phyloP scores from a whole-genome alignment of 805 yeast genomes.

The Zygosaccharomyces siamensis region DNA sequence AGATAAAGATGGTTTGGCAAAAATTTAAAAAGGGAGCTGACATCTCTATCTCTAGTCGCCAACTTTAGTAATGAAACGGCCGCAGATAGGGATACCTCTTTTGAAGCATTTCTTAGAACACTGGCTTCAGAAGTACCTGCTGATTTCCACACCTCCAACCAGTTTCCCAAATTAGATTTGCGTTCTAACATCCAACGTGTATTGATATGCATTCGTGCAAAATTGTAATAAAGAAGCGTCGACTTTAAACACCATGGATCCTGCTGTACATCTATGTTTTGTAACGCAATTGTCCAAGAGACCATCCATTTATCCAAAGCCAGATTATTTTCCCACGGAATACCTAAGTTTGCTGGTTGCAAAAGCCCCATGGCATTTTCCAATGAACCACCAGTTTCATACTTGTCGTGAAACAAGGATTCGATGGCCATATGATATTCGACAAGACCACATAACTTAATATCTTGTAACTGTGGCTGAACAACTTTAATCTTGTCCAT shows the following conservation, averaged over 20 bases:
- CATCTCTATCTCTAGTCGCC: conserved; percentile 56
- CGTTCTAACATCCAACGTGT: conserved; percentile 26
- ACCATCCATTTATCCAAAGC: conserved; percentile 77
- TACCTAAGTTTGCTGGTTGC: conserved; percentile 57
- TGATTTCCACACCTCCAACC: conserved; percentile 13
- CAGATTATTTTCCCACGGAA: conserved; percentile 61
- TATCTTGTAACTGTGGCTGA: conserved; percentile 38
- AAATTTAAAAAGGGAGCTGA: conserved; percentile 49
- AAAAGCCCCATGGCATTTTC: conserved; percentile 49
- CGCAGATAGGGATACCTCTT: conserved; percentile 53
- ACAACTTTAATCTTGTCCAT: conserved; percentile 19
- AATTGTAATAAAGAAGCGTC: conserved; percentile 63
- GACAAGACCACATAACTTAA: conserved; percentile 61
- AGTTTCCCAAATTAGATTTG: conserved; percentile 9
- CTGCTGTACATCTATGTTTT: conserved; percentile 46
- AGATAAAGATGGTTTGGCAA: conserved; percentile 71
- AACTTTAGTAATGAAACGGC: conserved; percentile 59
- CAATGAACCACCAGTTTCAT: conserved; percentile 7
- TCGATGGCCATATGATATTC: conserved; percentile 64
- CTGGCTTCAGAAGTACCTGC: conserved; percentile 3
- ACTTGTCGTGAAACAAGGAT: conserved; percentile 45
- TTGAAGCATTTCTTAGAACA: conserved; percentile 14
- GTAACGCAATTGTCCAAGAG: conserved; percentile 65
- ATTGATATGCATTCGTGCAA: conserved; percentile 71
- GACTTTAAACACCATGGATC: conserved; percentile 67